Conservation (phyloP, 2,329 filamentous ascomycete species). For the Cordyceps farinosa region DNA sequence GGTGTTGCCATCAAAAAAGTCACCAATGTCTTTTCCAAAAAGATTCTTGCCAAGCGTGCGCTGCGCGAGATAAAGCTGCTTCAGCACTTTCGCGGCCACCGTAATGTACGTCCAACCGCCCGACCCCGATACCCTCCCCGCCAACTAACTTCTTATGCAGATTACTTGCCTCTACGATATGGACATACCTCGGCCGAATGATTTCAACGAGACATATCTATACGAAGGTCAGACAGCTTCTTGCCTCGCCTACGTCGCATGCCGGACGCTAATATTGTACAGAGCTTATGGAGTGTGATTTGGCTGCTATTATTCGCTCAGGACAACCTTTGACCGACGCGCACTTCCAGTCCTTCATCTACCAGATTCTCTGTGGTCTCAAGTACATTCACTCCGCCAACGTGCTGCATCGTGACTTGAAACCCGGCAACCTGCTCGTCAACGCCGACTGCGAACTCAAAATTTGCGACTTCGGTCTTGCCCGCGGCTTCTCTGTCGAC, state of each 20-base stretch:
- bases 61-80: conserved; percentile 97
- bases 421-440: conserved; percentile 94
- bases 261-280: conserved; percentile 14
- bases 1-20: conserved; percentile 99
- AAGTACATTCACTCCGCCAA: conserved; percentile 99
- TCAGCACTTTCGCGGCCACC: conserved; percentile 91
- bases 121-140: not conserved
- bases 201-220: conserved; percentile 98
- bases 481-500: conserved; percentile 93
- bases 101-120: conserved; percentile 60
- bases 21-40: conserved; percentile 99
- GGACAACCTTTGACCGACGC: conserved; percentile 96
- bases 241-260: not conserved
- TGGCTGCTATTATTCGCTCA: conserved; percentile 95
- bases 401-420: conserved; percentile 92
- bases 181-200: conserved; percentile 95
- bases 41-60: conserved; percentile 97
- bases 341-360: conserved; percentile 99
- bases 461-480: conserved; percentile 97
- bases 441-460: conserved; percentile 99
- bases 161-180: conserved; percentile 99
- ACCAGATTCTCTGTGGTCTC: conserved; percentile 96
- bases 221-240: conserved; percentile 73
- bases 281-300: conserved; percentile 99
- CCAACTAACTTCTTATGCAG: conserved; percentile 49